Evolutionary conservation across 176 grass and related monocot species (phyloP), one percentile per base, ranked within the genome.

Genomic region (Musa schizocarpa): DNA sequence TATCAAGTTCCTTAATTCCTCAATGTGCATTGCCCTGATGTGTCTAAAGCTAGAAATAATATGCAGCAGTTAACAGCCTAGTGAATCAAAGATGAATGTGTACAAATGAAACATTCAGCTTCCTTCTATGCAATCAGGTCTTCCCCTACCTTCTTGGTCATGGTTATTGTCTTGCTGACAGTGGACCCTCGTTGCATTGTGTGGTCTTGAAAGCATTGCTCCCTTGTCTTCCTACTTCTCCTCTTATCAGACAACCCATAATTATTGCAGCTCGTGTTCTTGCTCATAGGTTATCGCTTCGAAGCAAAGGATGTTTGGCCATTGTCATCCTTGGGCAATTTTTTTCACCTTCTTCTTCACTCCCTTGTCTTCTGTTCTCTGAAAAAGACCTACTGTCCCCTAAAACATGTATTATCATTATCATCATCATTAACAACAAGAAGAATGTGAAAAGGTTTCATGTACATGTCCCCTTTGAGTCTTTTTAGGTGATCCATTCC

Each of bases 151-250:
- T 65, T 29, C 1, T 22, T 65, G 26, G 23, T 12, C 21, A 11
- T 12, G 26, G 63, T 25, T 65, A 65, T 65, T 70, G 8, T 9
- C 19, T 49, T 70, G 68, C 51, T 50, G 68, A 70, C 68, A 70
- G 9, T 49, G 68, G 68, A 52, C 68, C 68, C 65, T 69, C 16
- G 1, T 50, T 50, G 11, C 67, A 50, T 69, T 21, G 51, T 70
- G 21, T 70, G 68, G 68, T n/a, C 68, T 70, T 50, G n/a, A 70
- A 70, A 70, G 25, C 23, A 25, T 12, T 70, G 68, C 48, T 50
- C 43, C 67, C 43, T 51, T 20, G 68, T 70, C 68, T 52, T 50
- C 68, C 68, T 70, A 51, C 68, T 11, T 70, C 68, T 51, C 48
- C 20, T 70, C 68, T 52, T 11, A 50, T 70, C 68, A 70, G 17